Percentiles rank a stretch among this genome's conserved stretches.
These are phyloP conservation scores for Cercospora beticola DNA, from an alignment of 2,329 filamentous ascomycete genomes.

Conservation along the genomic window DNA sequence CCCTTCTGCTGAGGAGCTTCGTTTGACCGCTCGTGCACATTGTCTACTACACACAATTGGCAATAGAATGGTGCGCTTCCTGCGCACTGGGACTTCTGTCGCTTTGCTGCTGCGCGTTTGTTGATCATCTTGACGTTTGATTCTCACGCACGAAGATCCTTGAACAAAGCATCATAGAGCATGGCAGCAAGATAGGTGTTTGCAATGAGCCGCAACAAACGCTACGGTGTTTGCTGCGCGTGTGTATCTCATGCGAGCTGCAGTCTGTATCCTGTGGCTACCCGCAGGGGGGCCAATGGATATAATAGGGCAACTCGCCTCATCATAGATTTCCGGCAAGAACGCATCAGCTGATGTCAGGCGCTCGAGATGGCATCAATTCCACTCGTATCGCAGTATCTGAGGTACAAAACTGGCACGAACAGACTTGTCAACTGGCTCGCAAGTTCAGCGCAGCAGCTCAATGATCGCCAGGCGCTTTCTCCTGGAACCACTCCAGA, in stretches of 20 bases:
- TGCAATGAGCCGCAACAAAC: neutral
- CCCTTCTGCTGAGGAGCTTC: no score
- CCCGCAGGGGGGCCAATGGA: neutral
- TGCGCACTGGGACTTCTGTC: no score
- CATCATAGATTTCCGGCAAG: no score
- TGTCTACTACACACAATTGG: no score
- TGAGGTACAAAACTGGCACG: constrained; percentile 17
- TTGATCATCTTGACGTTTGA: neutral
- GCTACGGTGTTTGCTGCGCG: neutral
- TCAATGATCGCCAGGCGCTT: neutral
- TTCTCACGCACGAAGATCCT: no score
- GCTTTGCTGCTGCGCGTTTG: no score
- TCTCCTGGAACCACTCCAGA: neutral
- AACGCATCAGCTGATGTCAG: no score
- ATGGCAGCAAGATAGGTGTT: neutral
- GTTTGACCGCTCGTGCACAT: no score
- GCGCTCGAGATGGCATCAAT: constrained; percentile 2
- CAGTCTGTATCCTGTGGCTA: neutral
- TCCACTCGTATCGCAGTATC: constrained; percentile 3
- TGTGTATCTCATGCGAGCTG: neutral
- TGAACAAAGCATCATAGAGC: neutral
- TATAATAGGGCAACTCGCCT: no score
- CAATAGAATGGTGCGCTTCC: no score
- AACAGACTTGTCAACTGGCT: constrained; percentile 10
- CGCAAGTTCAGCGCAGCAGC: neutral